Percentiles rank a stretch among this genome's conserved stretches.
These are phyloP conservation scores for Boletus coccyginus DNA, from an alignment of 768 basidiomycete genomes.

Conservation along the genomic window DNA sequence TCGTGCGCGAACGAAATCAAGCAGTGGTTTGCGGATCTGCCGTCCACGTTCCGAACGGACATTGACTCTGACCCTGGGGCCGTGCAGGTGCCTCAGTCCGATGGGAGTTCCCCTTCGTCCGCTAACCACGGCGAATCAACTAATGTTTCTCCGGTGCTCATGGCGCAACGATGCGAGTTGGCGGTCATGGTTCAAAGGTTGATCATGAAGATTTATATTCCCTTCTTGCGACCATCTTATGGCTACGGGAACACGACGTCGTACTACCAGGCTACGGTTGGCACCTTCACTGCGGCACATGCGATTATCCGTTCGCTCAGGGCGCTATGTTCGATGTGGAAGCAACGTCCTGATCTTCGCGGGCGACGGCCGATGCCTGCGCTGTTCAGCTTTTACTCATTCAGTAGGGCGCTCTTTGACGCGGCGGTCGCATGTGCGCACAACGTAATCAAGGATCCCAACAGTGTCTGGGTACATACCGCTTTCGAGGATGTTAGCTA, in stretches of 20 bases:
- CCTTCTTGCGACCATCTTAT: constrained; percentile 50
- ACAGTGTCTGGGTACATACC: constrained; percentile 43
- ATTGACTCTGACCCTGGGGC: constrained; percentile 30
- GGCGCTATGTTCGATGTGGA: constrained; percentile 41
- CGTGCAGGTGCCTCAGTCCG: constrained; percentile 9
- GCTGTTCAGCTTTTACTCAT: constrained; percentile 55
- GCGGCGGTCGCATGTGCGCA: constrained; percentile 65
- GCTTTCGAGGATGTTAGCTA: constrained; percentile 46
- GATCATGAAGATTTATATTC: constrained; percentile 63
- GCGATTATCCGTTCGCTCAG: constrained; percentile 53
- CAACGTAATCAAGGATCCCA: constrained; percentile 53
- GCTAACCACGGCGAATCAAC: constrained; percentile 12
- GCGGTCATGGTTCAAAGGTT: constrained; percentile 58
- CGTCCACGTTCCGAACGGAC: constrained; percentile 46
- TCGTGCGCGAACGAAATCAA: constrained; percentile 56
- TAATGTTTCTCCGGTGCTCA: constrained; percentile 35
- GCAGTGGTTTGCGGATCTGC: constrained; percentile 52
- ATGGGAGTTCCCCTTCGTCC: constrained; percentile 7
- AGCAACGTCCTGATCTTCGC: constrained; percentile 32
- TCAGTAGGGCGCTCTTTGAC: constrained; percentile 62
- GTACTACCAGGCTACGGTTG: constrained; percentile 52
- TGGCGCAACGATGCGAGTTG: constrained; percentile 57
- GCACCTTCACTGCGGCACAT: constrained; percentile 66
- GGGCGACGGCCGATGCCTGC: constrained; percentile 39
- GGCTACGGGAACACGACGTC: constrained; percentile 26